Evolutionary conservation across 2,329 filamentous ascomycete genomes (phyloP).

Genomic region (Aspergillus sp.): DNA sequence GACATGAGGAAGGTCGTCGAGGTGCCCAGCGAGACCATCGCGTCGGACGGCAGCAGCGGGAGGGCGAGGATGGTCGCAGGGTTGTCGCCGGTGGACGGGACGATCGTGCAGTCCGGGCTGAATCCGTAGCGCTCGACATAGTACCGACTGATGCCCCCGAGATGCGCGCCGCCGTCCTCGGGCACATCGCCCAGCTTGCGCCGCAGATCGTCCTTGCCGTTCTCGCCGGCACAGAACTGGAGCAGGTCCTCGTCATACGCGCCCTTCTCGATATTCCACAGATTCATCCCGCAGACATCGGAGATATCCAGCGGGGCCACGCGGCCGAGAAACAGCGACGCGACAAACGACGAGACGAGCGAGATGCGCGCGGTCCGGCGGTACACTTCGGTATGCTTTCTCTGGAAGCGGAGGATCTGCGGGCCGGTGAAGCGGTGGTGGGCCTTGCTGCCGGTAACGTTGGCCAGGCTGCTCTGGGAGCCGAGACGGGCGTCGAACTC

Average conservation of each 20-base stretch:
- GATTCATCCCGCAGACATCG: slow-evolving; percentile 92
- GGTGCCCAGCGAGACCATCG: slow-evolving; percentile 89
- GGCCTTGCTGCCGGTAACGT: slow-evolving; percentile 79
- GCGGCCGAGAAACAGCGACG: slow-evolving; percentile 75
- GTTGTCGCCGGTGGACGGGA: slow-evolving; percentile 92
- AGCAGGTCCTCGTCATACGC: slow-evolving; percentile 68
- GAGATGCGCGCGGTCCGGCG: slow-evolving; percentile 73
- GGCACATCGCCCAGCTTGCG: slow-evolving; percentile 71
- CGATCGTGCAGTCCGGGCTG: slow-evolving; percentile 61
- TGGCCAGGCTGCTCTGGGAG: slow-evolving; percentile 57
- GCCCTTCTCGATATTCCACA: slow-evolving; percentile 77
- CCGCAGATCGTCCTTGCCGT: slow-evolving; percentile 56
- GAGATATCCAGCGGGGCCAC: slow-evolving; percentile 87
- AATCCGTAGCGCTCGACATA: slow-evolving; percentile 74
- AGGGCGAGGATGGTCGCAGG: slow-evolving; percentile 88
- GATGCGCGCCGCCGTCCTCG: slow-evolving; percentile 66
- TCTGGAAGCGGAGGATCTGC: slow-evolving; percentile 82
- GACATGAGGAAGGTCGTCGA: slow-evolving; percentile 97
- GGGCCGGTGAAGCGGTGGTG: slow-evolving; percentile 98
- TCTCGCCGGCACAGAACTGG: slow-evolving; percentile 59
- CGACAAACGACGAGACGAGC: slow-evolving; percentile 89
- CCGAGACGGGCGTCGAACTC: slow-evolving; percentile 69
- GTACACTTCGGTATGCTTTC: slow-evolving; percentile 73
- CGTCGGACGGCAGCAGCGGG: slow-evolving; percentile 76
- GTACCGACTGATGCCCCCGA: slow-evolving; percentile 69